Percentiles rank a stretch among this genome's conserved stretches.
Evolutionary conservation across 2,329 filamentous ascomycete genomes (phyloP).

Genomic region (Aspergillus sp.): DNA sequence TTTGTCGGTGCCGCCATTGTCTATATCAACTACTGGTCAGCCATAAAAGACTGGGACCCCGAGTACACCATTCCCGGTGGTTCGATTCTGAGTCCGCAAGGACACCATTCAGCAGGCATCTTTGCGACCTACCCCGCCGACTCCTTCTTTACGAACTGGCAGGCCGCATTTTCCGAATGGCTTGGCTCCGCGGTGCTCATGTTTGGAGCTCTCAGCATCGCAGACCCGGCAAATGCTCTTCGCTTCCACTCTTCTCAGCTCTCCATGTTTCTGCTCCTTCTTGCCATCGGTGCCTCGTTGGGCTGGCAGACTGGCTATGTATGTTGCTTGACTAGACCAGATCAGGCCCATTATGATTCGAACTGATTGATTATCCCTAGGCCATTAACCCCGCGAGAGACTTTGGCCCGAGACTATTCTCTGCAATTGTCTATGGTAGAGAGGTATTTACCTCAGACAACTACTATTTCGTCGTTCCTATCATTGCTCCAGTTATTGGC

Average conservation of each 20-base stretch:
- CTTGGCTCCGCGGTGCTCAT: conserved; percentile 24
- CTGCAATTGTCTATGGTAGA: conserved; percentile 22
- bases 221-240: conserved; percentile 18
- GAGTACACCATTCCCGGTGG: conserved; percentile 25
- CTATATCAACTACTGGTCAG: conserved; percentile 25
- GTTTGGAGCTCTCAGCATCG: conserved; percentile 23
- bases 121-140: conserved; percentile 23
- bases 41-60: conserved; percentile 25
- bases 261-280: conserved; percentile 20
- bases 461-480: conserved; percentile 24
- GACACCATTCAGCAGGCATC: conserved; percentile 23
- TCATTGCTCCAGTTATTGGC: conserved; percentile 22
- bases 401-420: conserved; percentile 25
- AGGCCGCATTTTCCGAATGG: conserved; percentile 23
- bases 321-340: conserved; percentile 7
- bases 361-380: conserved; percentile 6
- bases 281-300: conserved; percentile 22
- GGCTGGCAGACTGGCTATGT: conserved; percentile 31
- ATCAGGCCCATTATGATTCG: not conserved
- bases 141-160: conserved; percentile 24
- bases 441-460: conserved; percentile 22
- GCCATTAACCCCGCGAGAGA: conserved; percentile 26
- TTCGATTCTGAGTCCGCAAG: conserved; percentile 21
- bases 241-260: conserved; percentile 22
- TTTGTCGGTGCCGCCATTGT: conserved; percentile 25